These are phyloP conservation scores for Dalbergia oliveri DNA, from an alignment of 306 rosid genomes.

Conservation along the genomic window DNA sequence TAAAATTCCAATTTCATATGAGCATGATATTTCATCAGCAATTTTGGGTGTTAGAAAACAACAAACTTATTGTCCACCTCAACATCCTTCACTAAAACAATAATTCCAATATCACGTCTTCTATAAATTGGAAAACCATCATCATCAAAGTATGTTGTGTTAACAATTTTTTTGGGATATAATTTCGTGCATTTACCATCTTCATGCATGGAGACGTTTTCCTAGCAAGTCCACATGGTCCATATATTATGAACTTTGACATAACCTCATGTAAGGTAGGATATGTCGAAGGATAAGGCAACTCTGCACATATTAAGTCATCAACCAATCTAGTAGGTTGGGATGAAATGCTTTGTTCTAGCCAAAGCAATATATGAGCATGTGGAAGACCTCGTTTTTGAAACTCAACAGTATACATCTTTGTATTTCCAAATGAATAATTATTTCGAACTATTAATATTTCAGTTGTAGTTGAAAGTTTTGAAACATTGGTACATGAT, in stretches of 20 bases:
- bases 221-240: background rate
- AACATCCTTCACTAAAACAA: no score
- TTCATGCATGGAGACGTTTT: background rate
- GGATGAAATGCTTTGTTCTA: background rate
- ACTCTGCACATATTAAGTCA: no score
- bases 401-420: background rate
- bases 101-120: no score
- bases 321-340: background rate
- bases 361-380: background rate
- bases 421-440: background rate
- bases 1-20: no score
- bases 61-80: no score
- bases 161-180: background rate
- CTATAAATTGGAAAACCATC: background rate
- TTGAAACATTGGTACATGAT: no score
- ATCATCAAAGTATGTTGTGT: background rate
- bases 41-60: no score
- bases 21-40: no score
- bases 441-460: no score
- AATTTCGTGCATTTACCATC: background rate
- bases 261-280: background rate
- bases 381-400: background rate
- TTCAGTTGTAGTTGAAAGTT: background rate
- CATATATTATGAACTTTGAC: background rate
- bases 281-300: no score